Conservation (phyloP, 352 stramenopile genomes). For the Pythium insidiosum region DNA sequence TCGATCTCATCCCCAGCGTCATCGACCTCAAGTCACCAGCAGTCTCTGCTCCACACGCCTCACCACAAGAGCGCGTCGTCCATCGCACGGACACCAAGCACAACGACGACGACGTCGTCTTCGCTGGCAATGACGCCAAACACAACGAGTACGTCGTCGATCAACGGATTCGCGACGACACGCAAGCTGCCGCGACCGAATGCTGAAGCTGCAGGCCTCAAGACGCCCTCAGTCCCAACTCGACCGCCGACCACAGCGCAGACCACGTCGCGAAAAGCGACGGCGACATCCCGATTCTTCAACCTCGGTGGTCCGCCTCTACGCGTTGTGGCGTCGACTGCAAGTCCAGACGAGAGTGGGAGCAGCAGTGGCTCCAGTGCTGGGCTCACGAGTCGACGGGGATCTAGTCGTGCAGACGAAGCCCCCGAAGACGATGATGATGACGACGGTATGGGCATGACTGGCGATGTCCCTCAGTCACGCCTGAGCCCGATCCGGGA, state of each 20-base stretch:
- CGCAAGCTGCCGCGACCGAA: no score
- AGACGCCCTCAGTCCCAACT: conserved; percentile 32
- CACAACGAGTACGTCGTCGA: conserved; percentile 10
- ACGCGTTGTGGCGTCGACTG: conserved; percentile 34
- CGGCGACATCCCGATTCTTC: conserved; percentile 25
- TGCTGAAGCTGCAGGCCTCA: conserved; percentile 24
- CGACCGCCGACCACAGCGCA: conserved; percentile 33
- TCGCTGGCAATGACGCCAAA: conserved; percentile 4
- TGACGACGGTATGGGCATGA: conserved; percentile 21
- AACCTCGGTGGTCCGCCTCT: conserved; percentile 38
- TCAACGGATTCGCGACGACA: conserved; percentile 29
- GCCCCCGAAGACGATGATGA: conserved; percentile 43
- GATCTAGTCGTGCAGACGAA: no score
- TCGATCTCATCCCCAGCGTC: not conserved
- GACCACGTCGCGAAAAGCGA: conserved; percentile 42
- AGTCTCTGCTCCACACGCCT: conserved; percentile 15
- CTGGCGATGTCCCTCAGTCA: not conserved
- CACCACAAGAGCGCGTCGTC: conserved; percentile 11
- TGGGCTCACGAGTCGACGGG: no score
- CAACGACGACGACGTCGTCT: conserved; percentile 1
- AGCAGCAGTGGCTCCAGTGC: no score
- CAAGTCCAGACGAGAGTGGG: conserved; percentile 7
- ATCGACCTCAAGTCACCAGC: not conserved
- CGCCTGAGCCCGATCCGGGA: conserved; percentile 7
- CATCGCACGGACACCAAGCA: not conserved